Evolutionary conservation across 495 filamentous ascomycete genomes (phyloP).

Genomic region (Aspergillus ellipticus): DNA sequence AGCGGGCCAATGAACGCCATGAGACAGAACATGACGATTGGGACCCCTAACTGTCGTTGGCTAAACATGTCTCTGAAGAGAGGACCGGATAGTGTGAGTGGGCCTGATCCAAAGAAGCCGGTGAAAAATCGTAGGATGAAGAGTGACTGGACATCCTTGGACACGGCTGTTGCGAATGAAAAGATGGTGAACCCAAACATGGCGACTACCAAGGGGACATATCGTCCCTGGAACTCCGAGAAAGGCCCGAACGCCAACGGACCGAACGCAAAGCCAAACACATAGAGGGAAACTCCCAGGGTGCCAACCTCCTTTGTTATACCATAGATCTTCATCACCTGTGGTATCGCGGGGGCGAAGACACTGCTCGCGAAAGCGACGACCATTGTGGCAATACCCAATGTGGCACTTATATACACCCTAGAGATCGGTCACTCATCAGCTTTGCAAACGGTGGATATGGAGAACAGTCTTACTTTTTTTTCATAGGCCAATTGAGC

Average conservation of each 20-base stretch:
- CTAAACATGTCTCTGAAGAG: slow-evolving; percentile 89
- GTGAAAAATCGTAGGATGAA: slow-evolving; percentile 66
- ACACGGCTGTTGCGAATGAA: slow-evolving; percentile 54
- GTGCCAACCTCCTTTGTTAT: slow-evolving; percentile 50
- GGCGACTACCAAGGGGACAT: slow-evolving; percentile 52
- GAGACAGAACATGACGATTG: slow-evolving; percentile 71
- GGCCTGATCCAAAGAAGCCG: slow-evolving; percentile 63
- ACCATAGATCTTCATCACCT: slow-evolving; percentile 35
- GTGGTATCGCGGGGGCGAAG: slow-evolving; percentile 16
- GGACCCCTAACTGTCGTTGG: slow-evolving; percentile 68
- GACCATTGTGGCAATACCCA: slow-evolving; percentile 20
- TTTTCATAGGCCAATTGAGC: slow-evolving; percentile 12
- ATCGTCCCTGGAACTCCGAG: slow-evolving; percentile 59
- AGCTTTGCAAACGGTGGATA: background rate
- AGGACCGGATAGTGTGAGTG: slow-evolving; percentile 81
- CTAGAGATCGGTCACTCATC: slow-evolving; percentile 8
- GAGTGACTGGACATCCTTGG: slow-evolving; percentile 65
- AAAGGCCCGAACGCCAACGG: slow-evolving; percentile 64
- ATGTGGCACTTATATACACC: slow-evolving; percentile 17
- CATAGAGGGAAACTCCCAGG: slow-evolving; percentile 56
- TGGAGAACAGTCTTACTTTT: background rate
- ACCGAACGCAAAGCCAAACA: slow-evolving; percentile 57
- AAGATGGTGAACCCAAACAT: slow-evolving; percentile 52
- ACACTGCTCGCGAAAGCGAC: slow-evolving; percentile 20
- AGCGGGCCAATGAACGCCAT: slow-evolving; percentile 82